phyloP scores from a whole-genome alignment of 495 filamentous ascomycete species.

The Oidiodendron maius region DNA sequence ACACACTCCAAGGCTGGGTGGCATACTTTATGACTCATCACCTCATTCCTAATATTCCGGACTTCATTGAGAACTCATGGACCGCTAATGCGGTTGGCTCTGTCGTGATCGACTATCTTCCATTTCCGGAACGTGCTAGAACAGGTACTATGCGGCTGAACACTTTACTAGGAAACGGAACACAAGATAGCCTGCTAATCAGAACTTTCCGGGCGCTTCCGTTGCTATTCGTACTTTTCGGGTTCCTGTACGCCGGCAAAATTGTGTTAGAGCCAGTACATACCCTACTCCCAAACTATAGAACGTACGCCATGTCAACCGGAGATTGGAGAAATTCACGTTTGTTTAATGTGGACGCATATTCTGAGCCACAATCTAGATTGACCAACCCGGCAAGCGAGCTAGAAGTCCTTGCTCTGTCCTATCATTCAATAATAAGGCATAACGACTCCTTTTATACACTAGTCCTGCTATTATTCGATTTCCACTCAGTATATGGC shows the following conservation, averaged over 20 bases:
- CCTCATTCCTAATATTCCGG: background rate
- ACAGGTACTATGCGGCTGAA: background rate
- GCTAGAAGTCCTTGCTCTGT: too few species aligned
- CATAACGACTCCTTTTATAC: too few species aligned
- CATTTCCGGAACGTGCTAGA: background rate
- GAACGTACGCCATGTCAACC: too few species aligned
- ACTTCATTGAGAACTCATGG: background rate
- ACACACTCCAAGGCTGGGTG: background rate
- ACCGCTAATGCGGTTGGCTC: background rate
- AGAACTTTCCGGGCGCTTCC: background rate
- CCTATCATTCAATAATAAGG: too few species aligned
- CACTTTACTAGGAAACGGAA: background rate
- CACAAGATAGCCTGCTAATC: background rate
- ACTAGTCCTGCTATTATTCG: too few species aligned
- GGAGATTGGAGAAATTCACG: too few species aligned
- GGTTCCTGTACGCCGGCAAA: background rate
- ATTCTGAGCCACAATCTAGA: too few species aligned
- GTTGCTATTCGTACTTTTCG: too few species aligned
- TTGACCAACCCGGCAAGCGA: too few species aligned
- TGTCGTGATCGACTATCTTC: background rate
- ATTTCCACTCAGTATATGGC: slow-evolving; percentile 10
- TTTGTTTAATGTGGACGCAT: too few species aligned
- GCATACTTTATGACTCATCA: background rate
- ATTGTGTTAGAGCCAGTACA: background rate
- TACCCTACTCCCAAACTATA: too few species aligned